phyloP scores from a whole-genome alignment of 2,329 filamentous ascomycete species.

The Juglanconis juglandina region DNA sequence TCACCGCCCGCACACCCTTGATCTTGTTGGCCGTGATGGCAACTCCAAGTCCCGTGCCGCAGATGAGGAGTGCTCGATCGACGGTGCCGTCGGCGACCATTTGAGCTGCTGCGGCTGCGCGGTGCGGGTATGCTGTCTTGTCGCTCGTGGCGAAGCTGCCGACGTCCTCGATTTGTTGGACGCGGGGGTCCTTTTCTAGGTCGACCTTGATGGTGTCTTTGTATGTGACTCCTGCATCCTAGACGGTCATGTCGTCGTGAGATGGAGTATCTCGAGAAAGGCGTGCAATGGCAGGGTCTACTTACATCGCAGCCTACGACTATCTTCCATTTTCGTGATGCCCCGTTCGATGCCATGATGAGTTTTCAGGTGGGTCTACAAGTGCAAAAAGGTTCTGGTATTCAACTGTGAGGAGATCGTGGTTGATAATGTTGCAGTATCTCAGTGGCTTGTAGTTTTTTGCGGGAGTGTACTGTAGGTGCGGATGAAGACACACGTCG shows the following conservation, averaged over 20 bases:
- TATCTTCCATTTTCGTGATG: slow-evolving; percentile 47
- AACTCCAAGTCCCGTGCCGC: slow-evolving; percentile 82
- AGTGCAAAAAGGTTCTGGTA: neutral
- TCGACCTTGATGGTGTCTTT: slow-evolving; percentile 74
- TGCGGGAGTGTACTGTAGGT: neutral
- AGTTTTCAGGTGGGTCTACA: no score
- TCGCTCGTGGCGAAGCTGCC: slow-evolving; percentile 64
- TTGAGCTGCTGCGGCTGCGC: slow-evolving; percentile 68
- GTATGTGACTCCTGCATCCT: slow-evolving; percentile 74
- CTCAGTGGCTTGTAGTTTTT: neutral
- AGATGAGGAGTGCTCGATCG: slow-evolving; percentile 78
- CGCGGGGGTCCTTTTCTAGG: slow-evolving; percentile 64
- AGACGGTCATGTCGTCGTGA: neutral
- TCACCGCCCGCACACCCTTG: slow-evolving; percentile 79
- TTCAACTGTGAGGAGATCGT: neutral
- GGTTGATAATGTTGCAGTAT: neutral
- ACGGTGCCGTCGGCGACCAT: slow-evolving; percentile 61
- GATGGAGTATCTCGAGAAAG: neutral
- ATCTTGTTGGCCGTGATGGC: slow-evolving; percentile 90
- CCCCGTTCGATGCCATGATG: slow-evolving; percentile 7
- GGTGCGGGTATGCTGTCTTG: slow-evolving; percentile 79
- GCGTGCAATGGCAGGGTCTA: slow-evolving; percentile 4
- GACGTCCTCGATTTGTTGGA: slow-evolving; percentile 69
- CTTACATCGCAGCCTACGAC: slow-evolving; percentile 54
- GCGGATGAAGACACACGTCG: no score